Evolutionary conservation across 164 flowering plant genomes (phyloP).

Genomic region (Liriodendron chinense): DNA sequence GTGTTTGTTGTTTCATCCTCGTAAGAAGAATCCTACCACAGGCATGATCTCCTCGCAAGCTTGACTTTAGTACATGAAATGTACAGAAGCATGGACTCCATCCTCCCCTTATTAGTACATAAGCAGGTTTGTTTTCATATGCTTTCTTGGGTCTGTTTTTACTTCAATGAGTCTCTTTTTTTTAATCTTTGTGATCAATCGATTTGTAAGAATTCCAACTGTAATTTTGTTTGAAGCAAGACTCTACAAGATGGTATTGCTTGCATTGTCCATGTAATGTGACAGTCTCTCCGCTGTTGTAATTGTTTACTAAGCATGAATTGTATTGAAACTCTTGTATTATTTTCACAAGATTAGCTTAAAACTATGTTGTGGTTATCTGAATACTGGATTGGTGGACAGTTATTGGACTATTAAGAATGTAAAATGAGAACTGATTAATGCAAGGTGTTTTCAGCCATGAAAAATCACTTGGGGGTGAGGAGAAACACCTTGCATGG

Average conservation of each 20-base stretch:
- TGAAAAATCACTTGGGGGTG: no score
- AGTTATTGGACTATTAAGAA: no score
- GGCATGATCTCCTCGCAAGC: slow-evolving; percentile 1
- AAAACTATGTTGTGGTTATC: no score
- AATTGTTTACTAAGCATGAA: no score
- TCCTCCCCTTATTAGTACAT: neutral
- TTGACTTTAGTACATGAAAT: neutral
- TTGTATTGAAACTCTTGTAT: neutral
- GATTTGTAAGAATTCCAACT: neutral
- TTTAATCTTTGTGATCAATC: neutral
- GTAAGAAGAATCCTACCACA: slow-evolving; percentile 4
- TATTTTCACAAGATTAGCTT: neutral
- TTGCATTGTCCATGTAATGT: neutral
- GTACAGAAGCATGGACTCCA: neutral
- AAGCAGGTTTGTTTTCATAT: neutral
- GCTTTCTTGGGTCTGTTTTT: neutral
- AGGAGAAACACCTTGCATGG: no score
- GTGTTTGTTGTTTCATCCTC: slow-evolving; percentile 22
- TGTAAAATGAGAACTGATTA: no score
- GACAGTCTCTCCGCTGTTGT: no score
- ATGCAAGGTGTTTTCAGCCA: no score
- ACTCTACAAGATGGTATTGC: neutral
- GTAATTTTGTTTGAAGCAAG: slow-evolving; percentile 6
- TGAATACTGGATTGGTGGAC: no score
- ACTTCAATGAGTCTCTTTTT: neutral